Conservation (phyloP, 331 rosid species). For the Arachis monticola region DNA sequence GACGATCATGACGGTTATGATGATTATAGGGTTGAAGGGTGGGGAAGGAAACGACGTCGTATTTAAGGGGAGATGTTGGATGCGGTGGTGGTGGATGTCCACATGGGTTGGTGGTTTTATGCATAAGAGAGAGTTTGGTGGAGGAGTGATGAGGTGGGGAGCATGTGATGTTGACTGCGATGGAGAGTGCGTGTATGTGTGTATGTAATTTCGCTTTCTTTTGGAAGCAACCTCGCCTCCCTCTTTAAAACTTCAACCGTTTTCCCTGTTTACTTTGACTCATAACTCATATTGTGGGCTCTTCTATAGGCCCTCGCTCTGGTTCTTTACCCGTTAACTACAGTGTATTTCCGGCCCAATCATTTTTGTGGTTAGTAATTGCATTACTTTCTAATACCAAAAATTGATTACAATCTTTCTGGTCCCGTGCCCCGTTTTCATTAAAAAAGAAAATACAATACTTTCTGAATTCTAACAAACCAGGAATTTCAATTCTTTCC, state of each 20-base stretch:
- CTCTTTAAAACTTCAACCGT: neutral
- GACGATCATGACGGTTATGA: conserved; percentile 8
- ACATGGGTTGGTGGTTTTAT: conserved; percentile 36
- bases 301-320: neutral
- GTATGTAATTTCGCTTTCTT: neutral
- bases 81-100: conserved; percentile 31
- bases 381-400: neutral
- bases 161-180: no score
- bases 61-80: conserved; percentile 4
- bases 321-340: neutral
- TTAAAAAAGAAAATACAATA: no score
- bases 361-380: neutral
- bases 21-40: conserved; percentile 27
- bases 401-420: no score
- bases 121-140: conserved; percentile 35
- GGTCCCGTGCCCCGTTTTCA: no score
- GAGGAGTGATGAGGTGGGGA: conserved; percentile 1
- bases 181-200: conserved; percentile 1
- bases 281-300: neutral
- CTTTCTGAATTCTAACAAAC: no score
- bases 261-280: neutral
- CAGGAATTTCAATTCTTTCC: no score
- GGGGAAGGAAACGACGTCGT: conserved; percentile 45
- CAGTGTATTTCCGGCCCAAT: neutral
- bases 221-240: neutral